Evolutionary conservation across 1,284 basidiomycete genomes (phyloP).

Genomic region (Wallemia mellicola): DNA sequence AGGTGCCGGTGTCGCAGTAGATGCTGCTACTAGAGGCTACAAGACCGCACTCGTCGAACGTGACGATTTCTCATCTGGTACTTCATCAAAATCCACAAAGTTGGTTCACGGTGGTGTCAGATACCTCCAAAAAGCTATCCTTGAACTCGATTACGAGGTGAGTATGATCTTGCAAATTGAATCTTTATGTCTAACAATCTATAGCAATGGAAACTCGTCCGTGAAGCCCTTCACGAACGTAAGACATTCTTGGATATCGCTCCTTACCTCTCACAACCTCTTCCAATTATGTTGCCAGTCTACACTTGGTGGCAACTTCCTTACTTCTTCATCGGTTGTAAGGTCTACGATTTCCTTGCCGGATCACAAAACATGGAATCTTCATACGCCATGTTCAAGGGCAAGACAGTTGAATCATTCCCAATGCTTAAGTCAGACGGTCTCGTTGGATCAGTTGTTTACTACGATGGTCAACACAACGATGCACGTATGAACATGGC

Average conservation of each 20-base stretch:
- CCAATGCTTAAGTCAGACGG: constrained; percentile 88
- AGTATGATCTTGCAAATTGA: constrained; percentile 3
- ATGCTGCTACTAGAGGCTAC: constrained; percentile 70
- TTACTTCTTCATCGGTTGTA: constrained; percentile 84
- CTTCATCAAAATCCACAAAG: constrained; percentile 89
- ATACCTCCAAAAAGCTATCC: constrained; percentile 84
- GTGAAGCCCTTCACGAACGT: constrained; percentile 74
- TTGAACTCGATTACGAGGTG: constrained; percentile 66
- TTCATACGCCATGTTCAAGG: constrained; percentile 77
- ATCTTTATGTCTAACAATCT: background rate
- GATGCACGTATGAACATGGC: constrained; percentile 96
- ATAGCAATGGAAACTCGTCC: constrained; percentile 76
- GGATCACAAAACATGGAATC: constrained; percentile 91
- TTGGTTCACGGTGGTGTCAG: constrained; percentile 92
- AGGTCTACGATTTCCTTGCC: constrained; percentile 83
- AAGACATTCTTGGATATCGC: constrained; percentile 83
- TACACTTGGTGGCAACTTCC: constrained; percentile 94
- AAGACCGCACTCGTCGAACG: constrained; percentile 79
- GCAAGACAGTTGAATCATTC: constrained; percentile 75
- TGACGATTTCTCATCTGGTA: constrained; percentile 79
- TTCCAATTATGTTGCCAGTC: constrained; percentile 79
- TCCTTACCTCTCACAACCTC: constrained; percentile 66
- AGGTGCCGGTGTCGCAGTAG: constrained; percentile 73
- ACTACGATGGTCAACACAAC: constrained; percentile 98
- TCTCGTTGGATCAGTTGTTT: constrained; percentile 76